These are phyloP conservation scores for Gypsophila paniculata DNA, from an alignment of 179 eudicot genomes.

Conservation along the genomic window DNA sequence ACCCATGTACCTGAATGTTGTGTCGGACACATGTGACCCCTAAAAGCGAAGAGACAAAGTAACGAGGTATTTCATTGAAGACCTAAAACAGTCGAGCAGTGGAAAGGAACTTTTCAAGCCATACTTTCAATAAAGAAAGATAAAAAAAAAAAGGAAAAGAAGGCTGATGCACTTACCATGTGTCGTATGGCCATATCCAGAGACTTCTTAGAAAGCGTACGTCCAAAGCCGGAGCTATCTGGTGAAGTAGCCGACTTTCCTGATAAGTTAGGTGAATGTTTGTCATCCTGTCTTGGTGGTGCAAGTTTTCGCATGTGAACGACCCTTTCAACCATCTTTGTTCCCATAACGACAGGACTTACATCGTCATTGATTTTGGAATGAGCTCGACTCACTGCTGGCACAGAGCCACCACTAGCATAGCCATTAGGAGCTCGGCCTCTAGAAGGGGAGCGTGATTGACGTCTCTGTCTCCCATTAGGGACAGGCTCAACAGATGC, in stretches of 20 bases:
- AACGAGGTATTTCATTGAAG: neutral
- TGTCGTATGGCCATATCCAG: slow-evolving; percentile 98
- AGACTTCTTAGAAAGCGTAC: slow-evolving; percentile 90
- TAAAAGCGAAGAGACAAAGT: neutral
- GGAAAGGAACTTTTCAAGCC: neutral
- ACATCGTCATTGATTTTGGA: slow-evolving; percentile 81
- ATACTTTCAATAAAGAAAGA: neutral
- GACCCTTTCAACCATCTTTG: slow-evolving; percentile 96
- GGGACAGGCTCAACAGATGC: slow-evolving; percentile 72
- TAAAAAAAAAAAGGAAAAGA: slow-evolving; percentile 4
- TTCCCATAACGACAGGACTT: slow-evolving; percentile 78
- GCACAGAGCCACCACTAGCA: slow-evolving; percentile 72
- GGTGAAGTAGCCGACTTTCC: slow-evolving; percentile 92
- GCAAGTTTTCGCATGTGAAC: slow-evolving; percentile 87
- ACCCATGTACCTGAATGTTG: too few relatives aligned
- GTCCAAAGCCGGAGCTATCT: slow-evolving; percentile 88
- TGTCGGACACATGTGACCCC: neutral
- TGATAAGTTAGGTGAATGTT: slow-evolving; percentile 84
- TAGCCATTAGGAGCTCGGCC: slow-evolving; percentile 84
- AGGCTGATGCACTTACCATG: slow-evolving; percentile 57
- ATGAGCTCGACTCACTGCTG: slow-evolving; percentile 63
- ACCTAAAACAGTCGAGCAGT: neutral
- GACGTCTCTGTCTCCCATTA: slow-evolving; percentile 71
- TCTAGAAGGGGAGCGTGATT: slow-evolving; percentile 91
- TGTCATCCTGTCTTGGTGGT: slow-evolving; percentile 88